These are phyloP conservation scores for Phanerochaete sordida DNA, from an alignment of 768 basidiomycete genomes.

Conservation along the genomic window DNA sequence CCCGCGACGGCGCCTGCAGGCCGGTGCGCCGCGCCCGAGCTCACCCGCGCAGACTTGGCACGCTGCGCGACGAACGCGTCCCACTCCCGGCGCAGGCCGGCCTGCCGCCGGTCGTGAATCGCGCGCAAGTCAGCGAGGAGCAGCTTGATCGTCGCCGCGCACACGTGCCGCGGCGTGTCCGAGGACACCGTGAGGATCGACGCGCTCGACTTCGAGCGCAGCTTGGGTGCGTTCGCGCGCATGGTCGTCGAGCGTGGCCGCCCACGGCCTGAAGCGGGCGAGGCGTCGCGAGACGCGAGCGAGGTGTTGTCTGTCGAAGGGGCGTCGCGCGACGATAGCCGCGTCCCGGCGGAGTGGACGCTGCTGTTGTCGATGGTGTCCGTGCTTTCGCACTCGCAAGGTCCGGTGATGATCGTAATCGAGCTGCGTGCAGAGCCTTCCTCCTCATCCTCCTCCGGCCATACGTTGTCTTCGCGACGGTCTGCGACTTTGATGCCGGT, in stretches of 20 bases:
- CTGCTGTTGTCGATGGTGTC: constrained; percentile 15
- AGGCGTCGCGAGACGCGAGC: constrained; percentile 30
- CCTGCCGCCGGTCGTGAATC: constrained; percentile 80
- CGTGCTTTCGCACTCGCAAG: constrained; percentile 36
- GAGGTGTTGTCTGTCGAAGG: constrained; percentile 21
- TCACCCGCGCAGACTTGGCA: constrained; percentile 40
- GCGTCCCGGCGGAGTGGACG: constrained; percentile 19
- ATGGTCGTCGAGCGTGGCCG: constrained; percentile 37
- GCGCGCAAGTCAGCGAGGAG: constrained; percentile 74
- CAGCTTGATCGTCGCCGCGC: constrained; percentile 68
- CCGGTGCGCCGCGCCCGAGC: constrained; percentile 13
- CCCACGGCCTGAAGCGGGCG: constrained; percentile 49
- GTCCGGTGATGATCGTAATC: constrained; percentile 37
- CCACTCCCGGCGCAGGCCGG: constrained; percentile 73
- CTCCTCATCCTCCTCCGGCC: constrained; percentile 63
- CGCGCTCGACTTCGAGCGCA: constrained; percentile 28
- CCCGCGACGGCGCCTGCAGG: constrained; percentile 25
- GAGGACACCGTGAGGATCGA: constrained; percentile 59
- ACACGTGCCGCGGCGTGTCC: constrained; percentile 70
- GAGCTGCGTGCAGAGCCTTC: constrained; percentile 22
- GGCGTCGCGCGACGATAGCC: constrained; percentile 17
- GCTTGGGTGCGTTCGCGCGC: constrained; percentile 9
- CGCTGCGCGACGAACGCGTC: constrained; percentile 79
- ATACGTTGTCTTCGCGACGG: constrained; percentile 72
- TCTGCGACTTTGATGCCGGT: constrained; percentile 89